Conservation (phyloP, 352 stramenopile species). For the Thalassiosira mediterranea region DNA sequence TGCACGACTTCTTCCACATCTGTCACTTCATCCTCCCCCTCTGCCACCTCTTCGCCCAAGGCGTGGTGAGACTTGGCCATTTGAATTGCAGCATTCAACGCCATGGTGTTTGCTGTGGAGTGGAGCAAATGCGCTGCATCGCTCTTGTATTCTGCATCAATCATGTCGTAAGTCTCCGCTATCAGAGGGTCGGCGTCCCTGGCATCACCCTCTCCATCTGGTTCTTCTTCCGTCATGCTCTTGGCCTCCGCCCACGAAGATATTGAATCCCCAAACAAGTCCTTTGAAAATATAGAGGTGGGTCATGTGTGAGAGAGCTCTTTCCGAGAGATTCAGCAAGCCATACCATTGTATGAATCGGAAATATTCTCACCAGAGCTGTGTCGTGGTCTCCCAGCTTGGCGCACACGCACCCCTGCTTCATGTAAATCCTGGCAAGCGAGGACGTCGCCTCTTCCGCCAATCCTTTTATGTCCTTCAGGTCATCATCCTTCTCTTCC, state of each 20-base stretch:
- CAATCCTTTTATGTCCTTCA: not conserved
- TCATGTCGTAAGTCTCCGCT: not conserved
- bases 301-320: too few relatives aligned
- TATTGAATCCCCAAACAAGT: constrained; percentile 4
- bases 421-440: not conserved
- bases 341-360: too few relatives aligned
- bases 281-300: constrained; percentile 2
- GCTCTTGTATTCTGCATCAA: not conserved
- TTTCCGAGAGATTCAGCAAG: too few relatives aligned
- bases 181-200: not conserved
- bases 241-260: not conserved
- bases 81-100: constrained; percentile 7
- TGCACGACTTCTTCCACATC: too few relatives aligned
- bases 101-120: not conserved
- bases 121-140: not conserved
- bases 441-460: not conserved
- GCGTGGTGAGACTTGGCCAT: constrained; percentile 2
- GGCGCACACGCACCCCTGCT: constrained; percentile 4
- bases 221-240: not conserved
- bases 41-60: not conserved
- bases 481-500: not conserved
- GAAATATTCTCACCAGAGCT: not conserved
- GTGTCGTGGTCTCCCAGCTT: constrained; percentile 1
- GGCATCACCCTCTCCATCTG: too few relatives aligned
- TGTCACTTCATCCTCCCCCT: not conserved